phyloP scores from a whole-genome alignment of 345 rosid species.

The Pistacia integerrima region DNA sequence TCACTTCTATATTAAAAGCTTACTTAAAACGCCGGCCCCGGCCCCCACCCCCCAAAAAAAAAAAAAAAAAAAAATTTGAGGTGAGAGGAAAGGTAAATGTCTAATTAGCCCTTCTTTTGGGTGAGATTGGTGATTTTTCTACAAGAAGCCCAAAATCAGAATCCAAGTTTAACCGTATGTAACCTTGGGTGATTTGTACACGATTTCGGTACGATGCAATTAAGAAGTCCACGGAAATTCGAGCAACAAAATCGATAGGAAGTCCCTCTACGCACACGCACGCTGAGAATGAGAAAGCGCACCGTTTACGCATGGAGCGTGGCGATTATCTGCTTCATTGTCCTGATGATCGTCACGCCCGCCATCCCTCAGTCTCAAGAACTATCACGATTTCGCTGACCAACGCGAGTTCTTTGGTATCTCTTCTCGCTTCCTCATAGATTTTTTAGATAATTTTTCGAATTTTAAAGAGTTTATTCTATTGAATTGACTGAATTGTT shows the following conservation, averaged over 20 bases:
- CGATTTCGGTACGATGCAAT: too few relatives aligned
- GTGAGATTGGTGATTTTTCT: too few relatives aligned
- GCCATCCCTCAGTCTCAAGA: conserved; percentile 76
- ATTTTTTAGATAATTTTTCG: not conserved
- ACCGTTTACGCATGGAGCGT: conserved; percentile 62
- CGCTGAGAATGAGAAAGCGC: conserved; percentile 50
- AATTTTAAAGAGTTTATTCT: not conserved
- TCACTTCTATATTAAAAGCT: too few relatives aligned
- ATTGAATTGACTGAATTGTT: not conserved
- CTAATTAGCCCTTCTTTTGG: too few relatives aligned
- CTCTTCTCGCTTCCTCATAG: not conserved
- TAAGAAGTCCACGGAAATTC: not conserved
- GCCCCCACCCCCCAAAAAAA: too few relatives aligned
- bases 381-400: conserved; percentile 93
- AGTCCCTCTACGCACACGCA: not conserved
- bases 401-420: conserved; percentile 78
- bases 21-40: too few relatives aligned
- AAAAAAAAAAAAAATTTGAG: too few relatives aligned
- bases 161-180: too few relatives aligned
- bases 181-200: too few relatives aligned
- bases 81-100: too few relatives aligned
- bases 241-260: not conserved
- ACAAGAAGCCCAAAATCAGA: too few relatives aligned
- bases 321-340: conserved; percentile 62
- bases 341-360: conserved; percentile 89